Base-by-base conservation (phyloP, 306 rosid genomes). In the Pterocarpus santalinus region DNA sequence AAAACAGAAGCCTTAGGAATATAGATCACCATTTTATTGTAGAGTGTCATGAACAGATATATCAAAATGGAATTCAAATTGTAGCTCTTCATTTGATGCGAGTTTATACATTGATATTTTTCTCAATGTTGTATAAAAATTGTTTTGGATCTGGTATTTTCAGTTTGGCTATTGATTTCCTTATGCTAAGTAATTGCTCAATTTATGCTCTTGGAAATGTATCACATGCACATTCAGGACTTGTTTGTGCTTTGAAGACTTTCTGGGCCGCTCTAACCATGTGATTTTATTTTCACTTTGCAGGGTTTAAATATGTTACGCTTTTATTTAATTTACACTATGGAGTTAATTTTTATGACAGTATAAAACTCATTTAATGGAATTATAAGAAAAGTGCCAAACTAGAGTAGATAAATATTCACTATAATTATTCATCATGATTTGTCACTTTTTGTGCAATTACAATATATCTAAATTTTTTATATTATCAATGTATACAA, bases 21-120 rank as follows among this genome's bases (percentile, higher is more conserved):
- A 84, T 55, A 73, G 77, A 33, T 66, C 73, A 17, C 56, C 65
- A 84, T 84, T 83, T 63, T 15, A 56, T 55, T 70, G 69, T 83
- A 83, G 78, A 22, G 28, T 77, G 78, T 71, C 75, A 70, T 52
- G 79, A 65, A 65, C 69, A 64, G 63, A 39, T 56, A 73, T 71
- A 34, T 62, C 62, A 39, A 58, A 60, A 33, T 78, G 72, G 39
- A 73, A 73, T 84, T 79, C 77, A 79, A 66, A 57, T 84, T 84
- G 70, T 41, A 79, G 38, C 77, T 63, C 73, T 60, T 51, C 73
- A 11, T 79, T 62, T 79, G 1, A 64, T 53, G 64, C 34, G 39
- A 36, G 49, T 78, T 72, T 5, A 15, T 56, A 14, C 43, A 49
- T 72, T 56, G 52, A 38, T 56, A 39, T 65, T 44, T 34, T 55